phyloP scores from a whole-genome alignment of 768 basidiomycete genomes.

The Trichaptum fuscoviolaceum region DNA sequence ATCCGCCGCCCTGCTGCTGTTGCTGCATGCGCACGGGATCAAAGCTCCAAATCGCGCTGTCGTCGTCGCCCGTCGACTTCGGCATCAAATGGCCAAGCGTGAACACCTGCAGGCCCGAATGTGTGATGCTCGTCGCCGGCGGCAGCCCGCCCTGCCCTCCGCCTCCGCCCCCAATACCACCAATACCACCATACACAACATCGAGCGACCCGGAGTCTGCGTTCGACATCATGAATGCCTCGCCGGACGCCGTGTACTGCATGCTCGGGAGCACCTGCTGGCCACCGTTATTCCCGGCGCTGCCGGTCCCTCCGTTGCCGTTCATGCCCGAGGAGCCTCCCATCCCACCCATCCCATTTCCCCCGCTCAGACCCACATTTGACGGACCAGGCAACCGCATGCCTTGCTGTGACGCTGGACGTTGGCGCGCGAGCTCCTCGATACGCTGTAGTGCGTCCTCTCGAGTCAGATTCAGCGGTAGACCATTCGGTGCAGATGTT shows the following conservation, averaged over 20 bases:
- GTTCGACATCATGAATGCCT: neutral
- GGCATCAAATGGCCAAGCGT: constrained; percentile 77
- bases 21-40: constrained; percentile 29
- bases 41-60: constrained; percentile 58
- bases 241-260: constrained; percentile 1
- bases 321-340: neutral
- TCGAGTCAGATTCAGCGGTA: constrained; percentile 23
- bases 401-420: constrained; percentile 19
- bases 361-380: constrained; percentile 12
- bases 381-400: constrained; percentile 13
- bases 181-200: neutral
- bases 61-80: constrained; percentile 42
- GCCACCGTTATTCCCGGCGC: neutral
- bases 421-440: constrained; percentile 45
- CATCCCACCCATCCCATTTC: too few relatives aligned
- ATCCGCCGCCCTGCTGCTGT: constrained; percentile 17
- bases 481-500: constrained; percentile 17
- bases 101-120: constrained; percentile 74
- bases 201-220: neutral
- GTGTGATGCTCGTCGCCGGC: constrained; percentile 24
- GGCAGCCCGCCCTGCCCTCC: constrained; percentile 20
- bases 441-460: constrained; percentile 49
- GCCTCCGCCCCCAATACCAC: neutral
- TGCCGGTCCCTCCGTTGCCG: neutral
- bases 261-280: constrained; percentile 6